Evolutionary conservation across 164 flowering plant species (phyloP).

Genomic region (Umbilicus rupestris): DNA sequence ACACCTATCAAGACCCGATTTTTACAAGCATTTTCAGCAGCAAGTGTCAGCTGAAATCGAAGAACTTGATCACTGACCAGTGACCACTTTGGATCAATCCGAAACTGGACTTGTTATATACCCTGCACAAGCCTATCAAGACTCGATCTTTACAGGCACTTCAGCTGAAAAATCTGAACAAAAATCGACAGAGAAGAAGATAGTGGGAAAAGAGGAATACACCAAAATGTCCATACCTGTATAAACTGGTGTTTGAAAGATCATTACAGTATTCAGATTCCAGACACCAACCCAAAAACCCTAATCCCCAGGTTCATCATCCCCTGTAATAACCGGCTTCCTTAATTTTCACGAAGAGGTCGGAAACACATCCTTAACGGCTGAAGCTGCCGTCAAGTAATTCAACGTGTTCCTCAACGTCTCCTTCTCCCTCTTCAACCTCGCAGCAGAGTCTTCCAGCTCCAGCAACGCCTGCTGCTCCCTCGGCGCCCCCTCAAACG

Average conservation of each 20-base stretch:
- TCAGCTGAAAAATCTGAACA: neutral
- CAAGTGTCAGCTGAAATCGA: too few relatives aligned
- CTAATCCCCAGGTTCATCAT: neutral
- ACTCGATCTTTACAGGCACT: neutral
- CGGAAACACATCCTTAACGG: constrained; percentile 87
- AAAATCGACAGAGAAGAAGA: too few relatives aligned
- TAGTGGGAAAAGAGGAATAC: too few relatives aligned
- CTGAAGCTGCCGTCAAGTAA: constrained; percentile 90
- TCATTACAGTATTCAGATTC: too few relatives aligned
- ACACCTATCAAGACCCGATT: neutral
- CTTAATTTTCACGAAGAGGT: constrained; percentile 20
- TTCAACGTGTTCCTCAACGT: constrained; percentile 85
- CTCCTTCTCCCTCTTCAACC: constrained; percentile 88
- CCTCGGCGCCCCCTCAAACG: constrained; percentile 92
- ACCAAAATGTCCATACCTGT: neutral
- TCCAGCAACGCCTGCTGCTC: constrained; percentile 98
- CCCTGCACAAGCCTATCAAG: too few relatives aligned
- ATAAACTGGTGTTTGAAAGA: neutral
- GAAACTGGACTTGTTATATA: too few relatives aligned
- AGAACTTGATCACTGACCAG: too few relatives aligned
- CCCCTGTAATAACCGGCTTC: neutral
- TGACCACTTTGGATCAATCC: too few relatives aligned
- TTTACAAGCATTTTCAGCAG: too few relatives aligned
- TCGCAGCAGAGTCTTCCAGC: constrained; percentile 74
- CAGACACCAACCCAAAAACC: too few relatives aligned